Conservation (phyloP, 2,329 filamentous ascomycete species). For the Teratosphaeria zuluensis region DNA sequence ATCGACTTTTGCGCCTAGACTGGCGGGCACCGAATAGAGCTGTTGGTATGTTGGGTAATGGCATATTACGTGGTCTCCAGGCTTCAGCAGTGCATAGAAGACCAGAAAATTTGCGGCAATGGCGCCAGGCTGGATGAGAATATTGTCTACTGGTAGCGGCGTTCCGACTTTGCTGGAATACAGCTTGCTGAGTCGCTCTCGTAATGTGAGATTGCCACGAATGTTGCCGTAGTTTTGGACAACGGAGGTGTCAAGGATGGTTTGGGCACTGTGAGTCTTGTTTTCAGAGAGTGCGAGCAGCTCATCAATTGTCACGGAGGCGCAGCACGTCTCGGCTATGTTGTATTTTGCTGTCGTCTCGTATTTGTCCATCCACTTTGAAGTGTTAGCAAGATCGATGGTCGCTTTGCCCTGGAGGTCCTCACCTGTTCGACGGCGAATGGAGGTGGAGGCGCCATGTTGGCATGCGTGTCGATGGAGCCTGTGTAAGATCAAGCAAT, state of each 20-base stretch:
- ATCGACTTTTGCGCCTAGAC: constrained; percentile 65
- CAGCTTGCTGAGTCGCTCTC: constrained; percentile 54
- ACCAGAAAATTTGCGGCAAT: constrained; percentile 79
- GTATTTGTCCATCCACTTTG: constrained; percentile 48
- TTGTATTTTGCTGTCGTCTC: constrained; percentile 51
- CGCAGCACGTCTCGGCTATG: constrained; percentile 69
- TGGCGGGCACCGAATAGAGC: constrained; percentile 64
- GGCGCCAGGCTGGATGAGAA: constrained; percentile 70
- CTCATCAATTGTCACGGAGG: constrained; percentile 63
- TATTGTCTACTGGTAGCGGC: constrained; percentile 47
- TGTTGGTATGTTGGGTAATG: constrained; percentile 84
- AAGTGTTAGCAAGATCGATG: neutral
- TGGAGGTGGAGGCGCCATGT: constrained; percentile 26
- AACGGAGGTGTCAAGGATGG: constrained; percentile 42
- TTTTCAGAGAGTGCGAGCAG: constrained; percentile 51
- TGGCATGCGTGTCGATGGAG: neutral
- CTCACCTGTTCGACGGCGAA: constrained; percentile 63
- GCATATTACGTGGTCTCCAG: constrained; percentile 74
- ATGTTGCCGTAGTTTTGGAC: constrained; percentile 67
- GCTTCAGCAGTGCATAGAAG: constrained; percentile 61
- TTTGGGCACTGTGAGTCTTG: constrained; percentile 31
- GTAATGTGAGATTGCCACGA: constrained; percentile 54
- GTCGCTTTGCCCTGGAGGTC: neutral
- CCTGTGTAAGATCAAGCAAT: neutral
- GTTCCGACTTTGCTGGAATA: constrained; percentile 49